Base-by-base conservation (phyloP, 2,329 filamentous ascomycete species). In the Endoconidiophora laricicola region DNA sequence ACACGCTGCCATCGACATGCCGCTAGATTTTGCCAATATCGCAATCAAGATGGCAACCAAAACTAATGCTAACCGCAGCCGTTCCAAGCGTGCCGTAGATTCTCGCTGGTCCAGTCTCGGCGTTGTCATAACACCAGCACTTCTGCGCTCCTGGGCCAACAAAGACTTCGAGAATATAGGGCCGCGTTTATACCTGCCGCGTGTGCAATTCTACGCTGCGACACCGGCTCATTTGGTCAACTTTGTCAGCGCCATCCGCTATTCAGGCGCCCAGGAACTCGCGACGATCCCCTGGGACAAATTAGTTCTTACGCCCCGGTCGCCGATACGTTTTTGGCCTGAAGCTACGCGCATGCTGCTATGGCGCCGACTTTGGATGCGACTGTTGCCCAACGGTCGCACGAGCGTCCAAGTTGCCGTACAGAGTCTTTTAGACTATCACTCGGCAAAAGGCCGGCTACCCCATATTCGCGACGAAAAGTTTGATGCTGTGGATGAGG, bases 271-370 rank as follows among this genome's bases (percentile, higher is more conserved):
- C 3, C 39, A 14, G 16, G 38, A 47, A 12, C 47, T 45, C 18
- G 41, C 44, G 9, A 23, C 22, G 10, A 53, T 53, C 20, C 51
- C 46, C 7, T 53, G 51, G 51, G 18, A 20, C 9, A 39, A 22
- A 7, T 29, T 53, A 6, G 16, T n/a, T 12, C 39, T 53, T n/a
- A 29, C 37, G 6, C 40, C 46, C 36, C 29, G 29, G 12, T 44
- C 46, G 4, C 24, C 26, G 18, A 40, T 53, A 14, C 47, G 48
- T 4, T 18, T 23, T 20, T 53, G 46, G 41, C 12, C 44, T 4
- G 47, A 49, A 16, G 37, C 46, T 14, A 29, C 51, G 12, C 47
- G 51, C 16, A 53, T 53, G 51, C 33, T 53, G 4, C 29, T 53
- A 29, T 49, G 44, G 37, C 39, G 46, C 24, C 47, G 51, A 5